A percentile compares a stretch with the other conserved stretches of the same genome.
Conservation (phyloP, 495 filamentous ascomycete genomes). For the Neurospora tetrasperma region DNA sequence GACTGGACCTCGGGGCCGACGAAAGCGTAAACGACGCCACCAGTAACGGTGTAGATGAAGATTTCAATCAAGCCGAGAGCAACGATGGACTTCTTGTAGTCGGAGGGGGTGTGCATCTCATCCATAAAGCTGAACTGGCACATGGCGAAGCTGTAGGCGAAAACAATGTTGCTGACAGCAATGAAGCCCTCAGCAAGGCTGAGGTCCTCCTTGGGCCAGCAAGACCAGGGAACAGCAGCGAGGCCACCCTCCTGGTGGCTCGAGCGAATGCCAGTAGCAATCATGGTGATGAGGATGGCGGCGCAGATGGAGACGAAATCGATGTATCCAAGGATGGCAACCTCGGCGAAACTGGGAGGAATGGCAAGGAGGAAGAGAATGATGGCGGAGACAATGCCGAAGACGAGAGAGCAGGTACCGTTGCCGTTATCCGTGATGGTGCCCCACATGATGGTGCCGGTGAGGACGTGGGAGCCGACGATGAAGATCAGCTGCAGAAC, state of each 20-base stretch:
- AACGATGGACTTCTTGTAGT: conserved; percentile 58
- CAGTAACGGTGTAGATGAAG: conserved; percentile 55
- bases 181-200: conserved; percentile 43
- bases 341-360: conserved; percentile 43
- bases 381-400: conserved; percentile 51
- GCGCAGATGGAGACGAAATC: conserved; percentile 53
- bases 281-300: conserved; percentile 57
- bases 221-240: conserved; percentile 29
- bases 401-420: conserved; percentile 57
- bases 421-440: conserved; percentile 53
- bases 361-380: conserved; percentile 52
- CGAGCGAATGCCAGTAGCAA: conserved; percentile 49
- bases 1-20: conserved; percentile 57
- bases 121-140: conserved; percentile 69
- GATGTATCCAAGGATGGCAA: conserved; percentile 53
- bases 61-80: conserved; percentile 56
- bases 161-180: conserved; percentile 63
- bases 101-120: conserved; percentile 60
- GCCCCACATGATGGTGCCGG: conserved; percentile 62
- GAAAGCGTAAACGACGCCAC: conserved; percentile 62
- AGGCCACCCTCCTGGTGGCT: conserved; percentile 24
- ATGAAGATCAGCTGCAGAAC: conserved; percentile 64
- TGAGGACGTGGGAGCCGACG: conserved; percentile 65
- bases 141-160: conserved; percentile 61
- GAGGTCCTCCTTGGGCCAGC: conserved; percentile 31